Base-by-base conservation (phyloP, 768 basidiomycete species). In the Hebeloma cylindrosporum region DNA sequence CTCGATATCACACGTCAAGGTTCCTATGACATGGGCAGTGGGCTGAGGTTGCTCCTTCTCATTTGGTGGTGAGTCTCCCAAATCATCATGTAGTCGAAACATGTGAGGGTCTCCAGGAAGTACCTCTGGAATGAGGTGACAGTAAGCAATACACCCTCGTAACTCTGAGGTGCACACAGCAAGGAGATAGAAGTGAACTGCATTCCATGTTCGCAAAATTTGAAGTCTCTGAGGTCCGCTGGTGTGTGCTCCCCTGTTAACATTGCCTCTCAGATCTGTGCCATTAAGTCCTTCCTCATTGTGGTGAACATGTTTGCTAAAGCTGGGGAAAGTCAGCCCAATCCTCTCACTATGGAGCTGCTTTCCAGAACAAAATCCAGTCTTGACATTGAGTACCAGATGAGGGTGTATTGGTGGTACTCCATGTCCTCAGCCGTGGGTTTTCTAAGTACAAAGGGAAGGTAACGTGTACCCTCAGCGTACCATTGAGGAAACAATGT, bases 401-500 rank as follows among this genome's bases (percentile, higher is more conserved):
- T 25, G 1, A 46, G 31, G 11, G 21, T 7, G 20, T 34, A 32
- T 3, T 13, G 22, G 27, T 43, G 45, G 4, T 26, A 30, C 11
- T 22, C 1, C 7, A 43, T 17, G 14, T 36, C 26, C 4, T 42
- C 40, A 0, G 13, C 16, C 3, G 23, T 11, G 10, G 47, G 47
- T 4, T 30, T 26, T 22, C 16, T 43, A 4, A 27, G n/a, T 11
- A 51, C 32, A 20, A 21, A 46, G 6, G 49, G 31, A 4, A 46
- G 43, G 25, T 51, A 46, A 16, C 31, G 21, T 6, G 40, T 42
- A 23, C 38, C 27, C 3, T 45, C 43, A 16, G 41, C 40, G 11
- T 26, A 46, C 44, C 39, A 51, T 17, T 51, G 49, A 14, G 49
- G 44, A n/a, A 18, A 46, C 8, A 46, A 14, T 3, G 38, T 35